Evolutionary conservation across 768 basidiomycete species (phyloP), one percentile per base, ranked within the genome.

Genomic region (Udeniomyces megalosporus): DNA sequence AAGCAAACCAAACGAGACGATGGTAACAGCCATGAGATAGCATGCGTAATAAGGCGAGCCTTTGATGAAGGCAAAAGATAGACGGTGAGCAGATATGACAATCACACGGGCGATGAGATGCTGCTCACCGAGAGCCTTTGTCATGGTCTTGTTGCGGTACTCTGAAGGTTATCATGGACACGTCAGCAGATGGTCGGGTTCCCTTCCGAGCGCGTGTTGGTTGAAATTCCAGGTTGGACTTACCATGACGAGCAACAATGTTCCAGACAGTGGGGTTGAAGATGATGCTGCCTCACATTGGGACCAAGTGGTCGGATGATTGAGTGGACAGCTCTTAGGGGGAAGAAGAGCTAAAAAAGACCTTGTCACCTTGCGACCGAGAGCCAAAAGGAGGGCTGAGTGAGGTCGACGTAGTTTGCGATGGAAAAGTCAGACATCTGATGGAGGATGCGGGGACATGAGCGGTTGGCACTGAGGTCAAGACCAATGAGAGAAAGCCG

Each of bases 241-340:
- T 66, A 90, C 90, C 90, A 76, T 92, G 89, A 60, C 83, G 84
- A 28, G 93, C 93, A 31, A 92, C 82, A 66, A 90, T 82, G 74
- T 99, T 99, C 93, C 93, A 99, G 62, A 85, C 90, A 1, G 83
- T 82, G 0, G 93, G 93, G 69, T 96, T 96, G 77, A 96, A 96
- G 1, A 81, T 70, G 53, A 93, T 87, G 62, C 84, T 73, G 4
- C n/a, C n/a, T n/a, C n/a, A n/a, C n/a, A n/a, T n/a, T 7, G 28
- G 24, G 42, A 20, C 11, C n/a, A 22, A 31, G 28, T 10, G 26
- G n/a, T n/a, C n/a, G n/a, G n/a, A n/a, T n/a, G n/a, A n/a, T n/a
- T n/a, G n/a, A n/a, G n/a, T n/a, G n/a, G n/a, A n/a, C n/a, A 20
- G 45, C 12, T 47, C 2, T 8, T 22, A 15, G n/a, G 32, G 20